phyloP scores from a whole-genome alignment of 352 stramenopile species.

The Globisporangium spinosum region DNA sequence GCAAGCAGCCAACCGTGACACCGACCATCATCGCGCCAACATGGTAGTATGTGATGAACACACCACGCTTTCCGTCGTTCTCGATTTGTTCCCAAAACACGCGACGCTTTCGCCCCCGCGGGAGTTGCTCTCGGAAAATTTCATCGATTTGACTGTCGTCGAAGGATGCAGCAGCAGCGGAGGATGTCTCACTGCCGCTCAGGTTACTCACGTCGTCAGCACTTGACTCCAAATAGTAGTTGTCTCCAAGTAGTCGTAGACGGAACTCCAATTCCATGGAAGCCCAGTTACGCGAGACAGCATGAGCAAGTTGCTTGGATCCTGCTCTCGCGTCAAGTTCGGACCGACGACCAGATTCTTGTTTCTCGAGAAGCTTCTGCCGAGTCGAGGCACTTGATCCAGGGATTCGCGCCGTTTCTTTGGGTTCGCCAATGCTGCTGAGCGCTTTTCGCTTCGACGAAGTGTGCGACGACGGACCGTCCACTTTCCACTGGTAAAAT shows the following conservation, averaged over 20 bases:
- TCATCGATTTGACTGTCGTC: slow-evolving; percentile 22
- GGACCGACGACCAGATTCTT: background rate
- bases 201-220: slow-evolving; percentile 27
- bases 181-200: slow-evolving; percentile 11
- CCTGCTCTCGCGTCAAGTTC: background rate
- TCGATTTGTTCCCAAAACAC: slow-evolving; percentile 74
- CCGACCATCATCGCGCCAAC: slow-evolving; percentile 55
- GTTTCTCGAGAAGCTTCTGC: background rate
- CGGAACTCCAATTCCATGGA: slow-evolving; percentile 47
- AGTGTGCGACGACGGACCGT: slow-evolving; percentile 57
- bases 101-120: slow-evolving; percentile 19
- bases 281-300: slow-evolving; percentile 19
- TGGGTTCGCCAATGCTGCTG: background rate
- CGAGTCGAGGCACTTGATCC: background rate
- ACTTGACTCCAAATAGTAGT: slow-evolving; percentile 62
- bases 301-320: slow-evolving; percentile 24
- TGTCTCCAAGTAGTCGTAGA: slow-evolving; percentile 46
- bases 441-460: slow-evolving; percentile 2
- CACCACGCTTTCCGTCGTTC: slow-evolving; percentile 64
- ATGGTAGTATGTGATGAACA: slow-evolving; percentile 83
- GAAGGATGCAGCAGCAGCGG: slow-evolving; percentile 19
- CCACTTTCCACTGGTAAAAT: slow-evolving; percentile 73
- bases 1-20: slow-evolving; percentile 35
- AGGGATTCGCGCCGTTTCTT: background rate
- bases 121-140: slow-evolving; percentile 23